A percentile compares a stretch with the other conserved stretches of the same genome.
Evolutionary conservation across 805 yeast species (phyloP).

Genomic region (Lipomyces lipofer): DNA sequence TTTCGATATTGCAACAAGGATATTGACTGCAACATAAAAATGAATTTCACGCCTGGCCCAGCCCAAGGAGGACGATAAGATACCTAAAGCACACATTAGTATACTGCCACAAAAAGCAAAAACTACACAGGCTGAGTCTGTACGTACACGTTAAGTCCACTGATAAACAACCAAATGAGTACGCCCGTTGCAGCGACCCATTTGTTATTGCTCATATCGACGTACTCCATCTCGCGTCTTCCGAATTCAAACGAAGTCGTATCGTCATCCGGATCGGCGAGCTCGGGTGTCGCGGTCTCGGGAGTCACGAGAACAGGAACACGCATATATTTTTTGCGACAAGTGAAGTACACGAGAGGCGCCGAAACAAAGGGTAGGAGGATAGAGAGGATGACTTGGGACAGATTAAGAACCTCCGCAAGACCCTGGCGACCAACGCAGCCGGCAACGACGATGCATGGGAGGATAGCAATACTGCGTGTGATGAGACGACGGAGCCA

Average conservation of each 20-base stretch:
- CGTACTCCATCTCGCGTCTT: conserved; percentile 13
- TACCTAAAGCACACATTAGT: conserved; percentile 8
- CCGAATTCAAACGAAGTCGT: conserved; percentile 11
- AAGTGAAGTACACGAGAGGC: conserved; percentile 81
- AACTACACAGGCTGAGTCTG: neutral
- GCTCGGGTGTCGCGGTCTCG: conserved; percentile 16
- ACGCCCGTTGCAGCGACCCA: conserved; percentile 53
- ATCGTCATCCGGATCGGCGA: conserved; percentile 16
- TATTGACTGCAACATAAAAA: too few species aligned
- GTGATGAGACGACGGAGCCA: conserved; percentile 79
- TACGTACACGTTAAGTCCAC: conserved; percentile 65
- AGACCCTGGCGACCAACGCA: conserved; percentile 74
- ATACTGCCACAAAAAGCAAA: too few species aligned
- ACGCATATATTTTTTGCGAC: conserved; percentile 65
- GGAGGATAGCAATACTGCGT: conserved; percentile 74
- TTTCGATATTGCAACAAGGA: too few species aligned
- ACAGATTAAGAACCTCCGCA: conserved; percentile 70
- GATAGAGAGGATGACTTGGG: conserved; percentile 81
- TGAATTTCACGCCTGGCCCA: conserved; percentile 41
- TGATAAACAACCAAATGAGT: conserved; percentile 68
- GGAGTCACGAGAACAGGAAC: conserved; percentile 25
- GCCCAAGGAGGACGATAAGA: conserved; percentile 50
- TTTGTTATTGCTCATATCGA: conserved; percentile 56
- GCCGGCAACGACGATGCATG: conserved; percentile 72
- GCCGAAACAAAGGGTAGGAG: conserved; percentile 82